Base-by-base conservation (phyloP, 2,329 filamentous ascomycete genomes). In the Trichoderma koningii region DNA sequence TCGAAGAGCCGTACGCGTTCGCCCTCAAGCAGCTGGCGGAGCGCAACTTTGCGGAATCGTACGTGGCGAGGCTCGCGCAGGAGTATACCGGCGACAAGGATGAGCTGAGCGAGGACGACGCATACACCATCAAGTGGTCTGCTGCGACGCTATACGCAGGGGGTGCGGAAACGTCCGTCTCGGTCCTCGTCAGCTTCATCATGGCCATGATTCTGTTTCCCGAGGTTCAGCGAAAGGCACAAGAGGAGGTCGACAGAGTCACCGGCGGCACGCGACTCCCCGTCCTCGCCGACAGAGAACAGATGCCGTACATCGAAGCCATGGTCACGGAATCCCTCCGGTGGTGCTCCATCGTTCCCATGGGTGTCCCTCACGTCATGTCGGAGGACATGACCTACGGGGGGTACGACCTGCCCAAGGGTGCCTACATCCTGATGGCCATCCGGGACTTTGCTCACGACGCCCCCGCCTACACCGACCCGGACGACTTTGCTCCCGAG, bases 301-400 rank as follows among this genome's bases (percentile, higher is more conserved):
- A 63, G 0, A 65, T 74, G 47, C 70, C 69, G 2, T 74, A 71
- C n/a, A 34, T 73, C 19, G 23, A 68, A n/a, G 71, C 70, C 4
- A 42, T 72, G 19, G 65, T 74, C 2, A 70, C 71, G 4, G 71
- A 74, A 61, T 59, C 66, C 2, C 28, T 68, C 28, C 48, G 73
- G 0, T 74, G 69, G 68, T 57, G 51, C 7, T 26, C 53, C 3
- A 26, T 59, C 3, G 17, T 38, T 2, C 60, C 64, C 28, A 30
- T 64, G n/a, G 47, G 41, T 1, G 44, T 48, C 3, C 23, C 52
- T 5, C 64, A 66, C 30, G 28, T 26, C 5, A 17, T 47, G 30
- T 7, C 42, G 12, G 44, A 64, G 9, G 64, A 66, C 0, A 48
- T 57, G 17, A 47, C 42, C n/a, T 66, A 66, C 50, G 21, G 42